Percentiles rank a stretch among this genome's conserved stretches.
These are phyloP conservation scores for Capsicum pubescens DNA, from an alignment of 257 asterid genomes.

Conservation along the genomic window DNA sequence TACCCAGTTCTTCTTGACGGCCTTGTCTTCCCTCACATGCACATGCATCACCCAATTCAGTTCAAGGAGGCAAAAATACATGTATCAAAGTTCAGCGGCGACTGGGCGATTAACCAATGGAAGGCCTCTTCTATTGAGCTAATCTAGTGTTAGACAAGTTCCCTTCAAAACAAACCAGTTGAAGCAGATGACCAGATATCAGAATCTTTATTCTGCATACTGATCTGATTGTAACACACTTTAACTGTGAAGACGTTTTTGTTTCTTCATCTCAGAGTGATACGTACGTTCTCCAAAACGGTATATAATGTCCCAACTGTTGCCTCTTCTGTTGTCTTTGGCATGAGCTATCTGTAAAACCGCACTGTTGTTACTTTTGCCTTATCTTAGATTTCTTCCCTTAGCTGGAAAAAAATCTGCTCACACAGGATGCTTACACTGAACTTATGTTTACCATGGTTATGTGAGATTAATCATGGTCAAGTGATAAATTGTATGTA, in stretches of 20 bases:
- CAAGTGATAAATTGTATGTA: too few species aligned
- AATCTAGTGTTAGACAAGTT: not conserved
- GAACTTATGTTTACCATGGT: too few species aligned
- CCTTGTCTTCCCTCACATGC: too few species aligned
- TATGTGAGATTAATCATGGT: too few species aligned
- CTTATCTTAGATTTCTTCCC: too few species aligned
- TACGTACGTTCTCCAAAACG: not conserved
- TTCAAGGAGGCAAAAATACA: too few species aligned
- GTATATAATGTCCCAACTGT: not conserved
- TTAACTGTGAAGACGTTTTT: not conserved
- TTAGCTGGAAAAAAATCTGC: too few species aligned
- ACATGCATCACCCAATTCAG: too few species aligned
- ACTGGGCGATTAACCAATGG: not conserved
- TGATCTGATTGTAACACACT: not conserved
- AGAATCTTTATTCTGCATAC: not conserved
- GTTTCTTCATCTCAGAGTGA: not conserved
- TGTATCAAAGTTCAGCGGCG: too few species aligned
- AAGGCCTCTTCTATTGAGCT: not conserved
- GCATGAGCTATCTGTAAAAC: not conserved
- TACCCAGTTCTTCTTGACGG: too few species aligned
- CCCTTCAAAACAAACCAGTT: not conserved
- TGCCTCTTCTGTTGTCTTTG: constrained; percentile 16
- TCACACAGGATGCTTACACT: too few species aligned
- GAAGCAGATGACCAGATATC: not conserved
- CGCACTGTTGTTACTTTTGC: too few species aligned